Base-by-base conservation (phyloP, 805 yeast genomes). In the Candida incommunis region DNA sequence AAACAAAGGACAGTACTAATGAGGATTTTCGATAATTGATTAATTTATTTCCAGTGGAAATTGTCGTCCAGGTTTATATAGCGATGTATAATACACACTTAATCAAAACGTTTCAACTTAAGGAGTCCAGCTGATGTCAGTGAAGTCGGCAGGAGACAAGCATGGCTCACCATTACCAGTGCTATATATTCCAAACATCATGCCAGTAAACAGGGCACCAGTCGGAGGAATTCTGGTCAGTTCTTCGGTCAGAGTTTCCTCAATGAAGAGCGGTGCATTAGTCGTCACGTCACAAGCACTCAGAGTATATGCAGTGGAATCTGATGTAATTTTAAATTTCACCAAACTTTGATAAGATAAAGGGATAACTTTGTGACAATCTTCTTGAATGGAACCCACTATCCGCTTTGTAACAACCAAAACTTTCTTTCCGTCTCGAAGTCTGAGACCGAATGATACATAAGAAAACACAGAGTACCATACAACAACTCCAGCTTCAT, bases 81-180 rank as follows among this genome's bases (percentile, higher is more conserved):
- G 7, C 7, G 13, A 7, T 25, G 7, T 25, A 7, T 13, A 25
- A 7, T 7, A 9, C 7, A 13, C 27, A 9, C 13, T 25, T 25
- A 25, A 25, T 25, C 27, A 13, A 9, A 25, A 25, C 7, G 13
- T 9, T 25, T 13, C 7, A 13, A 25, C 27, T 25, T 13, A 31
- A 9, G 37, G n/a, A 13, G 13, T 9, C 37, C 37, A 31, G 18
- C 37, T 7, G n/a, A 31, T 31, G 20, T 16, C n/a, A 18, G 18
- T 13, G 37, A 31, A 31, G n/a, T 31, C 37, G 9, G 37, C 37
- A 11, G 37, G 37, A 7, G 37, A 31, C 9, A 31, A 18, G 18
- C 37, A 31, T 11, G 37, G 37, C 37, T 31, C 37, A 11, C 37
- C 37, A 11, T 16, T 31, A 31, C 37, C 37, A 31, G 37, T 31